Base-by-base conservation (phyloP, 2,329 filamentous ascomycete genomes). In the Epichloe festucae region DNA sequence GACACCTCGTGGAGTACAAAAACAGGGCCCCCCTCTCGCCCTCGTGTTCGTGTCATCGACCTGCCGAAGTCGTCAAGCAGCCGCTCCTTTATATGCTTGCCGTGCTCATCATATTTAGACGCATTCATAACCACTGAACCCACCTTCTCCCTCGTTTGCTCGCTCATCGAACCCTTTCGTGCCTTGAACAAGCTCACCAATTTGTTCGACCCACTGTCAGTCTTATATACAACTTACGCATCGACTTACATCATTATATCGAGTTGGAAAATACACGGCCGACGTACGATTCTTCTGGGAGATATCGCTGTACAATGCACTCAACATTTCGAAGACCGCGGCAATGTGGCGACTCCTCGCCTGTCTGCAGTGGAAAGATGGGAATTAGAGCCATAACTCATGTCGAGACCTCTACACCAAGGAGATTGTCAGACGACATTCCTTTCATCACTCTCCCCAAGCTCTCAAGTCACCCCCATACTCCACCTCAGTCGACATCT, bases 401-500 rank as follows among this genome's bases (percentile, higher is more conserved):
- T 27, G 44, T 39, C 19, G 59, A 59, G 23, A 51, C 49, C 31
- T 52, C 51, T 11, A 55, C 52, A 23, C 55, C 56, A 15, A 53
- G 59, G 19, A 59, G 51, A 46, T 39, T 57, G 15, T 58, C 58
- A 15, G 54, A 58, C 15, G 60, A 62, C n/a, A 17, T 57, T 27
- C 54, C 56, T n/a, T 56, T 56, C 23, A 53, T 58, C 12, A 55
- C 54, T 12, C 52, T 55, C 27, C 54, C 54, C 39, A 49, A 55
- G 38, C 51, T 56, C 15, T 43, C 56, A 17, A 50, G 54, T 27
- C 59, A 61, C 41, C 60, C 60, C 40, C 58, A 63, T 55, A 63
- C 59, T 21, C 63, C 63, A 53, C 62, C 63, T 48, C 60, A 62
- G 52, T 68, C 65, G 38, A 53, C 55, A n/a, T 66, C 63, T 41